Evolutionary conservation across 1,284 basidiomycete species (phyloP).

Genomic region (Ganoderma sinense): DNA sequence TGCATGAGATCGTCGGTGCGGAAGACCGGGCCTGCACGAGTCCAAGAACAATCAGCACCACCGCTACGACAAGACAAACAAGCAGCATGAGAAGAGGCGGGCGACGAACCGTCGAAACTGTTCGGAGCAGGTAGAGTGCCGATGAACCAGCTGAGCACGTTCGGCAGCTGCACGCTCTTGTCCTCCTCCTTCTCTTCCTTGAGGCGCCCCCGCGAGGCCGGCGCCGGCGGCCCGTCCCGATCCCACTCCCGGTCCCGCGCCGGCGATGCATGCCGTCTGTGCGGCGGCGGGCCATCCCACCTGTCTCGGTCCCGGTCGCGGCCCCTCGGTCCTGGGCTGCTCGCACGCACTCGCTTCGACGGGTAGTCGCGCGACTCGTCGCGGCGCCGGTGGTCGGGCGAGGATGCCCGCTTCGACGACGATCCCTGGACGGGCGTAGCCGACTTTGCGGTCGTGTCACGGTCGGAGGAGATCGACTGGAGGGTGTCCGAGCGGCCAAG

Average conservation of each 20-base stretch:
- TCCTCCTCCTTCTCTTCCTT: constrained; percentile 63
- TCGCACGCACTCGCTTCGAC: constrained; percentile 60
- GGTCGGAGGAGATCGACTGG: constrained; percentile 45
- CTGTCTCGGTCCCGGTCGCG: constrained; percentile 47
- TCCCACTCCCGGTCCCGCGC: constrained; percentile 57
- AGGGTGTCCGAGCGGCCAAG: constrained; percentile 58
- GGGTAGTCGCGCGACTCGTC: constrained; percentile 53
- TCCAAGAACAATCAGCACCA: background rate
- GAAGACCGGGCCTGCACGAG: constrained; percentile 78
- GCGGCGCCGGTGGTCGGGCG: constrained; percentile 56
- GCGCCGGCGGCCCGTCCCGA: constrained; percentile 47
- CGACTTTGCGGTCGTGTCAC: constrained; percentile 28
- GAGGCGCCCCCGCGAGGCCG: constrained; percentile 48
- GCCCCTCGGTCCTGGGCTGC: constrained; percentile 59
- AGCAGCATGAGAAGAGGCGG: constrained; percentile 1
- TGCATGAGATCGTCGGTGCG: constrained; percentile 88
- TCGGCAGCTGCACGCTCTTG: constrained; percentile 65
- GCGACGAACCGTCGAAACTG: constrained; percentile 81
- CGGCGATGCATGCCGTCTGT: constrained; percentile 55
- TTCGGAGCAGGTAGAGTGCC: constrained; percentile 74
- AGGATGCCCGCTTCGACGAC: constrained; percentile 52
- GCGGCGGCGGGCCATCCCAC: constrained; percentile 52
- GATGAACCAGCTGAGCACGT: constrained; percentile 82
- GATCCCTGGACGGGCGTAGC: constrained; percentile 25
- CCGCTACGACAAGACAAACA: constrained; percentile 17